Evolutionary conservation across 306 rosid genomes (phyloP).

Genomic region (Argentina anserina): DNA sequence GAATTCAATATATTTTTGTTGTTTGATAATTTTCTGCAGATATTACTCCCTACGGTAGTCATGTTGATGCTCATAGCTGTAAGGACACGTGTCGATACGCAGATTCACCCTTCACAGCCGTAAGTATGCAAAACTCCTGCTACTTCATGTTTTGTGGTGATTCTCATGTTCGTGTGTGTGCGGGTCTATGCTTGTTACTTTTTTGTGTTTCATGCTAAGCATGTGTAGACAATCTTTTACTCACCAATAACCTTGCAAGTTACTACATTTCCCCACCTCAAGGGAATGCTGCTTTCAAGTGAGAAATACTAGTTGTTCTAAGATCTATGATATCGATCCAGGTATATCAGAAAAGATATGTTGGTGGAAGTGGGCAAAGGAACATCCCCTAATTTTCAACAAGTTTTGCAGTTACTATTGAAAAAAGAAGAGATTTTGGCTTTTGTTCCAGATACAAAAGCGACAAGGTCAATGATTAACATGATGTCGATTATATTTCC

Average conservation of each 20-base stretch:
- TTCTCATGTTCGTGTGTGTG: not conserved
- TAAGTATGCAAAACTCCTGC: constrained; percentile 34
- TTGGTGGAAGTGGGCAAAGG: constrained; percentile 92
- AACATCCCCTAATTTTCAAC: constrained; percentile 73
- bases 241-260: not conserved
- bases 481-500: constrained; percentile 71
- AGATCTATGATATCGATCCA: constrained; percentile 39
- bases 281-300: not conserved
- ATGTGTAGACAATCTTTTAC: not conserved
- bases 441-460: constrained; percentile 66
- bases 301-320: constrained; percentile 15
- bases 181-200: not conserved
- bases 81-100: constrained; percentile 80
- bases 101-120: constrained; percentile 84
- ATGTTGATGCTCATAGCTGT: constrained; percentile 74
- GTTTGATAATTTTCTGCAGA: constrained; percentile 43
- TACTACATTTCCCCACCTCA: no score
- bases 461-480: constrained; percentile 72
- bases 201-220: not conserved
- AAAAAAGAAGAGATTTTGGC: constrained; percentile 72
- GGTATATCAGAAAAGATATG: constrained; percentile 68
- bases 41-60: constrained; percentile 89
- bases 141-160: not conserved
- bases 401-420: constrained; percentile 55
- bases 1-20: no score